A percentile compares a stretch with the other conserved stretches of the same genome.
Evolutionary conservation across 805 yeast genomes (phyloP).

Genomic region (Suhomyces prunicola): DNA sequence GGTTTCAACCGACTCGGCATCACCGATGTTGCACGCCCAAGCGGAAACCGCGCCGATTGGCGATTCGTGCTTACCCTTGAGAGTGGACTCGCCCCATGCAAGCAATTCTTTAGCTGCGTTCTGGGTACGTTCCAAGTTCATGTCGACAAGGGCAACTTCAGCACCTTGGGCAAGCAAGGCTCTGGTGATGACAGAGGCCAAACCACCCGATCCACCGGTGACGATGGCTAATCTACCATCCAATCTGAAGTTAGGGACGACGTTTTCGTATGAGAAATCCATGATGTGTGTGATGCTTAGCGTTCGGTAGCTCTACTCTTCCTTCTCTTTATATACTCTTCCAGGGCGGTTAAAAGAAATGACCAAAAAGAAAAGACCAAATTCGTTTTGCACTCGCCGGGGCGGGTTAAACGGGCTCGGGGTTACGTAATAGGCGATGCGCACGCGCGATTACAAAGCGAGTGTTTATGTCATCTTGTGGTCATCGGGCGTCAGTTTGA

Average conservation of each 20-base stretch:
- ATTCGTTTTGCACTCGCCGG: not conserved
- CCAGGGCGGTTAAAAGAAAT: not conserved
- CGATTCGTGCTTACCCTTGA: constrained; percentile 32
- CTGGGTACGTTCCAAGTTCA: constrained; percentile 57
- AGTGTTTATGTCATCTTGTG: not conserved
- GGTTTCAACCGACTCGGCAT: constrained; percentile 54
- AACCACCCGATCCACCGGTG: constrained; percentile 83
- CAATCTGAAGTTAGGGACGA: constrained; percentile 62
- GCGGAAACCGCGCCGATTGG: constrained; percentile 48
- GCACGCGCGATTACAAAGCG: not conserved
- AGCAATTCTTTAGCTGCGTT: constrained; percentile 49
- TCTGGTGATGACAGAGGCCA: constrained; percentile 61
- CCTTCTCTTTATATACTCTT: not conserved
- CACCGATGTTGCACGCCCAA: constrained; percentile 74
- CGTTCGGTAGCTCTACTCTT: not conserved
- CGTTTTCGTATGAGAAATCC: constrained; percentile 40
- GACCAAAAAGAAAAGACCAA: not conserved
- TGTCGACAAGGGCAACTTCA: constrained; percentile 67
- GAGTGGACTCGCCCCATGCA: constrained; percentile 45
- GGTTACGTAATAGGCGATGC: not conserved
- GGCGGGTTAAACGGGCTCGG: not conserved
- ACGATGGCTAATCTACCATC: constrained; percentile 69
- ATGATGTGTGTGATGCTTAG: not conserved
- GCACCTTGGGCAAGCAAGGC: constrained; percentile 77
- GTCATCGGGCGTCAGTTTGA: not conserved